A percentile compares a stretch with the other conserved stretches of the same genome.
Conservation (phyloP, 352 stramenopile species). For the Phytophthora tubulina region DNA sequence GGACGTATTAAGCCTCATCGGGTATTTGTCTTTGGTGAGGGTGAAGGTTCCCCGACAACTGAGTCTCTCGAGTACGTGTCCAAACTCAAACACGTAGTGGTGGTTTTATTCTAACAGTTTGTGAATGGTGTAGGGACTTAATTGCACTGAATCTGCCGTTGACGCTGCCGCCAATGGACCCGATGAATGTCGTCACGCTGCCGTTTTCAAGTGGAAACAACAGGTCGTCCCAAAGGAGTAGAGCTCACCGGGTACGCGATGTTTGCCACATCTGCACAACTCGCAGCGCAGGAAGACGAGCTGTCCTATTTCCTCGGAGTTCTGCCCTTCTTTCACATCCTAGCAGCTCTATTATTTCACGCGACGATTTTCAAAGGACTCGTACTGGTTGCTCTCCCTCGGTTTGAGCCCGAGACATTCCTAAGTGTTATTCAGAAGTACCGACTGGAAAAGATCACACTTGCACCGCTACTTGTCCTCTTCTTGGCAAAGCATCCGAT, state of each 20-base stretch:
- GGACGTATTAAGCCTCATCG: slow-evolving; percentile 13
- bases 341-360: slow-evolving; percentile 89
- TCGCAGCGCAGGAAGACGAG: not conserved
- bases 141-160: slow-evolving; percentile 35
- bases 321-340: slow-evolving; percentile 97
- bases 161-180: slow-evolving; percentile 37
- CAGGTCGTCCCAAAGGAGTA: slow-evolving; percentile 89
- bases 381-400: slow-evolving; percentile 85
- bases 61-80: slow-evolving; percentile 17
- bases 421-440: slow-evolving; percentile 74
- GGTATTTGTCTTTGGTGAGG: slow-evolving; percentile 30
- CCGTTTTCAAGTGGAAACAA: slow-evolving; percentile 95
- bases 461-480: slow-evolving; percentile 88
- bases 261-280: slow-evolving; percentile 11
- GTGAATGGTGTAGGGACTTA: slow-evolving; percentile 15
- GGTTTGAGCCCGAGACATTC: slow-evolving; percentile 93
- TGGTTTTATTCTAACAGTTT: not conserved
- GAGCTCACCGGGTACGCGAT: slow-evolving; percentile 90
- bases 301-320: slow-evolving; percentile 50
- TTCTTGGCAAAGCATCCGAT: slow-evolving; percentile 87
- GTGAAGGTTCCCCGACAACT: slow-evolving; percentile 4
- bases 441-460: slow-evolving; percentile 46
- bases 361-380: slow-evolving; percentile 82
- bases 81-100: not conserved
- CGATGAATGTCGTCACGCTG: slow-evolving; percentile 53